These are phyloP conservation scores for Suillus decipiens DNA, from an alignment of 768 basidiomycete species.

Conservation along the genomic window DNA sequence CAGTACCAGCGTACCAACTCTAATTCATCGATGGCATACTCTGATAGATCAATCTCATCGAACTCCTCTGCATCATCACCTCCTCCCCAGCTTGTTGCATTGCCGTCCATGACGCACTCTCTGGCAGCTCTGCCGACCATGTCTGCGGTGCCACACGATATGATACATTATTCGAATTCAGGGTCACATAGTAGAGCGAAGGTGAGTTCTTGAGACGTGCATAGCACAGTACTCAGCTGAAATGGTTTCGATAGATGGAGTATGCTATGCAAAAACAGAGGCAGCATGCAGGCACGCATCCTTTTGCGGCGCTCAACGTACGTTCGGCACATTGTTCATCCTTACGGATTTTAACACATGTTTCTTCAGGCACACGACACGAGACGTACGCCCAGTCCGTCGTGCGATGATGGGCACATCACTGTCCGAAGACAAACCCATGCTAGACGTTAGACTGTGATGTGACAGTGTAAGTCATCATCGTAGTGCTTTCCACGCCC, in stretches of 20 bases:
- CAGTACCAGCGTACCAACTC: slow-evolving; percentile 32
- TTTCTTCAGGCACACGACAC: slow-evolving; percentile 28
- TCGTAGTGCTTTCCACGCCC: not conserved
- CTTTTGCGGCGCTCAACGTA: slow-evolving; percentile 27
- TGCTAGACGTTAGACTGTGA: slow-evolving; percentile 23
- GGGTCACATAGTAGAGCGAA: slow-evolving; percentile 32
- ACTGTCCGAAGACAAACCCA: slow-evolving; percentile 34
- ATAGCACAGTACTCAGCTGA: slow-evolving; percentile 13
- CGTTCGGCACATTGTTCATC: slow-evolving; percentile 8
- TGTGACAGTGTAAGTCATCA: slow-evolving; percentile 9
- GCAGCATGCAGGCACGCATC: slow-evolving; percentile 26
- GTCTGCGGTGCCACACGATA: slow-evolving; percentile 31
- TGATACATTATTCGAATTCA: slow-evolving; percentile 33
- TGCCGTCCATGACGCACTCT: slow-evolving; percentile 36
- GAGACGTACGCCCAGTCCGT: slow-evolving; percentile 35
- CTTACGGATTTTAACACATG: slow-evolving; percentile 10
- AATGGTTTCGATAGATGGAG: slow-evolving; percentile 28
- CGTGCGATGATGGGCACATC: slow-evolving; percentile 32
- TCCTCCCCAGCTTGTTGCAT: slow-evolving; percentile 29
- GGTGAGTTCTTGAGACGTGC: slow-evolving; percentile 17
- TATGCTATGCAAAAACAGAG: slow-evolving; percentile 32
- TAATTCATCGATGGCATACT: slow-evolving; percentile 34
- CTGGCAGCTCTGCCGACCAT: slow-evolving; percentile 33
- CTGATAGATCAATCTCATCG: slow-evolving; percentile 35
- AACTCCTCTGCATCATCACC: slow-evolving; percentile 33